Percentiles rank a stretch among this genome's conserved stretches.
These are phyloP conservation scores for Xylaria sp. DNA, from an alignment of 2,329 filamentous ascomycete genomes.

Conservation along the genomic window DNA sequence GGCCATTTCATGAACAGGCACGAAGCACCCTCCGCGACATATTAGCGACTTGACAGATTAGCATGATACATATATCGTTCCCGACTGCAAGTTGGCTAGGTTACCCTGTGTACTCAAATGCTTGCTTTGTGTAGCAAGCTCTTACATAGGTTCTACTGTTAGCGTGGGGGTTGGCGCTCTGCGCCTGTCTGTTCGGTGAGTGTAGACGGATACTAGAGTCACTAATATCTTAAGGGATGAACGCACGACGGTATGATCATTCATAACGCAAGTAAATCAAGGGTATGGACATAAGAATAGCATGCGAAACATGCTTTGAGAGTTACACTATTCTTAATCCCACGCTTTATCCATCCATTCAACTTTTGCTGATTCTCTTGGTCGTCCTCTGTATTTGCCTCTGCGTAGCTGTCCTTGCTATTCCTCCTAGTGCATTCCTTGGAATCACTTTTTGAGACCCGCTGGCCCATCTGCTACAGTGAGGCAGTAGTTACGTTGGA, in stretches of 20 bases:
- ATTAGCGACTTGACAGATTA: not conserved
- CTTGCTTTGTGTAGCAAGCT: conserved; percentile 2
- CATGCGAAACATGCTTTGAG: conserved; percentile 4
- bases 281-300: conserved; percentile 12
- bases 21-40: not conserved
- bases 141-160: conserved; percentile 4
- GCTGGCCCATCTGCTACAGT: not conserved
- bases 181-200: not conserved
- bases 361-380: not conserved
- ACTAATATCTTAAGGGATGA: not conserved
- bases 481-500: not conserved
- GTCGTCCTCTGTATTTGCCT: not conserved
- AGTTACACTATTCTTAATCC: not conserved
- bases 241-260: not conserved
- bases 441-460: not conserved
- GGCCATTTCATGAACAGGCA: not conserved
- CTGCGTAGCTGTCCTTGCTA: not conserved
- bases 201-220: not conserved
- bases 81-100: not conserved
- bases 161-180: not conserved
- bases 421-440: not conserved
- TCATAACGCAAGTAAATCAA: not conserved
- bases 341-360: not conserved
- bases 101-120: not conserved
- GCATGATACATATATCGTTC: not conserved